Evolutionary conservation across 2,329 filamentous ascomycete genomes (phyloP).

Genomic region (Colletotrichum cuscutae): DNA sequence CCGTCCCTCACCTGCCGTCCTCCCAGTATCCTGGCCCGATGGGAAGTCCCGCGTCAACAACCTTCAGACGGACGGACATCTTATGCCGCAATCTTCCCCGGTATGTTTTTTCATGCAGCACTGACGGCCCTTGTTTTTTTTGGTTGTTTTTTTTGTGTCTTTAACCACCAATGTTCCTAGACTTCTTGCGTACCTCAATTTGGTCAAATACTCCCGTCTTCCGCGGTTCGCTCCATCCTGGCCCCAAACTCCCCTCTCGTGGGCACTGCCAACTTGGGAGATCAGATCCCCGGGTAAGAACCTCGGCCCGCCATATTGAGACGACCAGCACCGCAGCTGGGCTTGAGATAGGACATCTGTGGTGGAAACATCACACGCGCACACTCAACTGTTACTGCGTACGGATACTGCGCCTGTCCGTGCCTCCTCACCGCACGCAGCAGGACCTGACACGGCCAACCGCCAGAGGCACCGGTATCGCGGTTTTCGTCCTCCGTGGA

Average conservation of each 20-base stretch:
- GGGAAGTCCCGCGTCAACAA: constrained; percentile 19
- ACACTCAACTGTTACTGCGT: background rate
- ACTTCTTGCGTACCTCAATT: background rate
- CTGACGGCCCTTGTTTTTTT: background rate
- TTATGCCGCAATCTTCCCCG: background rate
- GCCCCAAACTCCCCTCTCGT: background rate
- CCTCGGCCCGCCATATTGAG: background rate
- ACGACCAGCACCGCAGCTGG: background rate
- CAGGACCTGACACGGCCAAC: constrained; percentile 1
- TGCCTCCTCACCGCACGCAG: background rate
- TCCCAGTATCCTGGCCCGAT: constrained; percentile 10
- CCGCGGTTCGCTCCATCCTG: background rate
- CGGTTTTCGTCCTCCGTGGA: background rate
- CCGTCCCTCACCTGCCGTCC: background rate
- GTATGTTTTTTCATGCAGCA: background rate
- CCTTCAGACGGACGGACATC: constrained; percentile 22
- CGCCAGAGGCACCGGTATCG: constrained; percentile 1
- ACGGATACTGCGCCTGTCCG: background rate
- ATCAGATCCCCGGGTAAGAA: background rate
- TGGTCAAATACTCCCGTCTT: background rate
- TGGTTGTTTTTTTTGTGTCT: background rate
- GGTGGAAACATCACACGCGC: background rate
- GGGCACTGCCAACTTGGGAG: background rate
- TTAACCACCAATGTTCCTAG: background rate
- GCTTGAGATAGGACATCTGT: background rate